phyloP scores from a whole-genome alignment of 2,329 filamentous ascomycete species.

The Onygenales sp. region DNA sequence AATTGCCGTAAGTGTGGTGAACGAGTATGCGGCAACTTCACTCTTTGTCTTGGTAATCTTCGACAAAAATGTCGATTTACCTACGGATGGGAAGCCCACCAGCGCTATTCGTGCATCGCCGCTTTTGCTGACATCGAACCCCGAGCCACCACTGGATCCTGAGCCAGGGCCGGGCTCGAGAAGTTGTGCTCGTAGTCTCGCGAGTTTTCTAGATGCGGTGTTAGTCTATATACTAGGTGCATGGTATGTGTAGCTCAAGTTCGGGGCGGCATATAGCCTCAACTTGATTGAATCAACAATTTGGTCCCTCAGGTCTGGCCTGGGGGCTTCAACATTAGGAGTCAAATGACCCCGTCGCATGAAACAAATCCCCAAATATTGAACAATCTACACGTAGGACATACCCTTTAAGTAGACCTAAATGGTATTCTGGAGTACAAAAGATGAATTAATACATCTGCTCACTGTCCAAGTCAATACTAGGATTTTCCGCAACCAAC shows the following conservation, averaged over 20 bases:
- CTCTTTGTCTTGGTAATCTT: conserved; percentile 98
- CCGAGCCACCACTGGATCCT: conserved; percentile 66
- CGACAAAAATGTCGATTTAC: conserved; percentile 97
- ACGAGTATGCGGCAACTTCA: conserved; percentile 90
- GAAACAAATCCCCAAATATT: neutral
- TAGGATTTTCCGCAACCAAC: conserved; percentile 45
- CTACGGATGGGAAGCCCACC: conserved; percentile 97
- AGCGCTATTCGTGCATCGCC: conserved; percentile 94
- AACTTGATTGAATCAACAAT: too few relatives aligned
- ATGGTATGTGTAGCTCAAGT: too few relatives aligned
- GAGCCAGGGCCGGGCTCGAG: conserved; percentile 78
- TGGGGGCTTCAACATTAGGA: neutral
- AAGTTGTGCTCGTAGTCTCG: conserved; percentile 84
- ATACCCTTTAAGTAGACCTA: conserved; percentile 94
- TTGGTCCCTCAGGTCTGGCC: too few relatives aligned
- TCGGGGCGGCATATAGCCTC: too few relatives aligned
- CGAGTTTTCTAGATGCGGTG: conserved; percentile 66
- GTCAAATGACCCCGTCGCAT: neutral
- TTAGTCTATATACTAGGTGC: neutral
- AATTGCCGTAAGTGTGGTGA: conserved; percentile 95
- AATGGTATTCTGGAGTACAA: conserved; percentile 70
- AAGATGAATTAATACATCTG: conserved; percentile 24
- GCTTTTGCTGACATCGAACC: conserved; percentile 88
- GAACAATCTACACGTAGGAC: conserved; percentile 13
- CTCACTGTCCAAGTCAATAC: neutral